Evolutionary conservation across 257 asterid species (phyloP), one percentile per base, ranked within the genome.

Genomic region (Nemophila menziesii): DNA sequence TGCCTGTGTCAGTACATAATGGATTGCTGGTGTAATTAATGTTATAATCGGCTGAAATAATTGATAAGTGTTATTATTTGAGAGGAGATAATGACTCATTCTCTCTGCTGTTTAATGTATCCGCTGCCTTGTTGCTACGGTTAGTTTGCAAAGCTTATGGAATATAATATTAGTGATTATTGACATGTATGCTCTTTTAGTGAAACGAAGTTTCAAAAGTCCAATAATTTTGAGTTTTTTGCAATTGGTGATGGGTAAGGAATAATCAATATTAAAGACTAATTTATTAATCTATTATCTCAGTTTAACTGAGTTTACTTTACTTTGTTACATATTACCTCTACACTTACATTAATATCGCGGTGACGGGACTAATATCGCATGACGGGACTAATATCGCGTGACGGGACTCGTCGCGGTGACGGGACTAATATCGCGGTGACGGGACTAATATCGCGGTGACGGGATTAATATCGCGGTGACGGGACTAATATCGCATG

Each of bases 191-290:
- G 86, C 92, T 36, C 71, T 86, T 53, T 48, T 64, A 56, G 94
- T 86, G 71, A 70, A 65, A 49, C 77, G 93, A 51, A 74, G 84
- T 53, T 86, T 72, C 61, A 73, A 90, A 62, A 75, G 68, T 61
- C 27, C 56, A 3, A 70, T 70, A 44, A 57, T 68, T 24, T 63
- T 86, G 67, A 56, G 92, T 61, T 51, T 76, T 86, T 86, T 26
- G 69, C 92, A 60, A 61, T 86, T 46, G 94, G 94, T 29, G 96
- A 86, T 68, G 93, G 85, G 92, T 94, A 82, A 74, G 73, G n/a
- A 17, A 13, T 42, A 27, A 20, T 42, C n/a, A 7, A 29, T 7
- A 7, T 10, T 13, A 2, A 29, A 29, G 7, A n/a, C n/a, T n/a
- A n/a, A n/a, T n/a, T n/a, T n/a, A n/a, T n/a, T n/a, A n/a, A n/a